These are phyloP conservation scores for Delphinella strobiligena DNA, from an alignment of 2,329 filamentous ascomycete species.

Conservation along the genomic window DNA sequence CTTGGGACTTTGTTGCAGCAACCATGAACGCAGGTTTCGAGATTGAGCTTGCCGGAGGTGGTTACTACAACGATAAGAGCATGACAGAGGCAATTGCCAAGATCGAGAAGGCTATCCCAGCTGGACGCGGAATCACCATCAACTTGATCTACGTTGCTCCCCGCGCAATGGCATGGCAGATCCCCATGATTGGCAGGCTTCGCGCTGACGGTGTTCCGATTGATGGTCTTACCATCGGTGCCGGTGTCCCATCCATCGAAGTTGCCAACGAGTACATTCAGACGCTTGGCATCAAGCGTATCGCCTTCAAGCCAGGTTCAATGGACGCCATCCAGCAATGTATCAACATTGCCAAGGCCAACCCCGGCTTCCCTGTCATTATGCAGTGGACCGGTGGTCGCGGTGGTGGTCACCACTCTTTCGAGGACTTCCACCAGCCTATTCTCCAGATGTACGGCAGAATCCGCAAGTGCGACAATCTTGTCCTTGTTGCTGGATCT, in stretches of 20 bases:
- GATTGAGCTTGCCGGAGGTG: constrained; percentile 79
- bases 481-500: constrained; percentile 80
- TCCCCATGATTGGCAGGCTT: constrained; percentile 68
- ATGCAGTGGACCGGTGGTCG: constrained; percentile 92
- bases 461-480: constrained; percentile 73
- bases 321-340: constrained; percentile 78
- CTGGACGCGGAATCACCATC: constrained; percentile 76
- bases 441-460: constrained; percentile 84
- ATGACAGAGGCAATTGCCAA: constrained; percentile 76
- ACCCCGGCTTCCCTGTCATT: constrained; percentile 83
- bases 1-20: constrained; percentile 83
- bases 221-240: constrained; percentile 83
- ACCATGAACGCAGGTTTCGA: constrained; percentile 95
- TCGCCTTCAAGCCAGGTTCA: constrained; percentile 87
- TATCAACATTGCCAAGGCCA: constrained; percentile 88
- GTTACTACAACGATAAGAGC: constrained; percentile 70
- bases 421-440: constrained; percentile 88
- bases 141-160: constrained; percentile 90
- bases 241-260: constrained; percentile 86
- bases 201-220: constrained; percentile 80
- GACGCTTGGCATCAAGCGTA: constrained; percentile 85
- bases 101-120: constrained; percentile 72
- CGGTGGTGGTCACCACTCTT: constrained; percentile 89
- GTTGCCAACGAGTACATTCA: constrained; percentile 89
- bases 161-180: constrained; percentile 84